Evolutionary conservation across 1,284 basidiomycete species (phyloP).

Genomic region (Malassezia globosa): DNA sequence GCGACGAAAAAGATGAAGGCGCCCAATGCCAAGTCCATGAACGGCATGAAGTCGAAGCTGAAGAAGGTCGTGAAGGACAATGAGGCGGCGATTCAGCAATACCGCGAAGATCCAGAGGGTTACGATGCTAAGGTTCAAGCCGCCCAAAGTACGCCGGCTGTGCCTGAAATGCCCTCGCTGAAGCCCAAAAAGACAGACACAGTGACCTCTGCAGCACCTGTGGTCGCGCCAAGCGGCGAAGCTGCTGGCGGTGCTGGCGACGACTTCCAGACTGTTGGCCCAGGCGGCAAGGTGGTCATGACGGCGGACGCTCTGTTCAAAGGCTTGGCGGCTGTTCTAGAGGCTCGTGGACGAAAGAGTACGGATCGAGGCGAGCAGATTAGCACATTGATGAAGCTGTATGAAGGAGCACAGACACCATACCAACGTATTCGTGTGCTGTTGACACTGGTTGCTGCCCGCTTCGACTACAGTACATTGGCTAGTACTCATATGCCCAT

Average conservation of each 20-base stretch:
- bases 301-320: slow-evolving; percentile 86
- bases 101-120: slow-evolving; percentile 77
- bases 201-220: slow-evolving; percentile 30
- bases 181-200: slow-evolving; percentile 51
- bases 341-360: slow-evolving; percentile 91
- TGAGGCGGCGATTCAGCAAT: slow-evolving; percentile 68
- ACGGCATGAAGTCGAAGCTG: slow-evolving; percentile 92
- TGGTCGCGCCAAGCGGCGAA: slow-evolving; percentile 50
- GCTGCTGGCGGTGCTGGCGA: slow-evolving; percentile 53
- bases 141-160: slow-evolving; percentile 27
- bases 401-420: slow-evolving; percentile 64
- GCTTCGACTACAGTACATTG: slow-evolving; percentile 92
- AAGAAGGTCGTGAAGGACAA: slow-evolving; percentile 83
- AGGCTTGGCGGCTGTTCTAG: slow-evolving; percentile 77
- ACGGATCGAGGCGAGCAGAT: slow-evolving; percentile 94
- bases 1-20: slow-evolving; percentile 95
- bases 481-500: slow-evolving; percentile 76
- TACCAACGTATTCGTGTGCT: slow-evolving; percentile 93
- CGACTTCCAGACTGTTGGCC: slow-evolving; percentile 83
- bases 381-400: slow-evolving; percentile 73
- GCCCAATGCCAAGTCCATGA: slow-evolving; percentile 82
- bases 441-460: slow-evolving; percentile 80
- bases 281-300: slow-evolving; percentile 74
- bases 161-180: slow-evolving; percentile 19
- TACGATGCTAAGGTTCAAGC: slow-evolving; percentile 66